Evolutionary conservation across 2,329 filamentous ascomycete genomes (phyloP), one percentile per base, ranked within the genome.

Genomic region (Parastagonospora avenae): DNA sequence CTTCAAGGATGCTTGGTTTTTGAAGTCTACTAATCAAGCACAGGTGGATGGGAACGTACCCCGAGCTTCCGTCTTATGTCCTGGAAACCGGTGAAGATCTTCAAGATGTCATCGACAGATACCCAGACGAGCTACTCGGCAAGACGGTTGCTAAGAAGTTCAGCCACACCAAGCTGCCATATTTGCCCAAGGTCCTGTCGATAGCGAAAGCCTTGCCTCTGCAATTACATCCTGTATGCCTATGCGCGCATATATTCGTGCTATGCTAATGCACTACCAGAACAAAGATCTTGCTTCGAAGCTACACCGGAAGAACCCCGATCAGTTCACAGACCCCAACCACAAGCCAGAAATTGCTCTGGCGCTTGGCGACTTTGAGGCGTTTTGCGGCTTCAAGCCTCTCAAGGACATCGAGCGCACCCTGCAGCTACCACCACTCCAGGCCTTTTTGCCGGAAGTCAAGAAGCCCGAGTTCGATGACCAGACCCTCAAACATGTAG

Each of bases 281-380:
- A 83, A 91, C 74, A 89, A 88, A 64, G 76, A 82, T 0, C 80
- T 91, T 1, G 82, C 89, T 0, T 74, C 79, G 8, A 79, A 85
- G 61, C 79, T 91, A 2, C 87, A 91, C 73, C 68, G 80, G 46
- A 70, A 84, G 57, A 79, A 90, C 46, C 87, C 88, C 0, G 72
- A 83, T 2, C 81, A 84, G 50, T 92, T 89, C 69, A 83, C 82
- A 1, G 88, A 92, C 58, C 76, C 82, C 2, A 92, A 92, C 69
- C 88, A 92, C 77, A 92, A 92, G 73, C 89, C 89, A 1, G 89
- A 92, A 67, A 92, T 92, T 46, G 88, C 89, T 1, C 77, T 92
- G 1, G 88, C 89, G 0, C 74, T 92, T 1, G 80, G 82, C 10
- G 82, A 85, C 16, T 92, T 92, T 62, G 88, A 92, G 69, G 85